Evolutionary conservation across 805 yeast genomes (phyloP).

Genomic region (Starmerella vitae): DNA sequence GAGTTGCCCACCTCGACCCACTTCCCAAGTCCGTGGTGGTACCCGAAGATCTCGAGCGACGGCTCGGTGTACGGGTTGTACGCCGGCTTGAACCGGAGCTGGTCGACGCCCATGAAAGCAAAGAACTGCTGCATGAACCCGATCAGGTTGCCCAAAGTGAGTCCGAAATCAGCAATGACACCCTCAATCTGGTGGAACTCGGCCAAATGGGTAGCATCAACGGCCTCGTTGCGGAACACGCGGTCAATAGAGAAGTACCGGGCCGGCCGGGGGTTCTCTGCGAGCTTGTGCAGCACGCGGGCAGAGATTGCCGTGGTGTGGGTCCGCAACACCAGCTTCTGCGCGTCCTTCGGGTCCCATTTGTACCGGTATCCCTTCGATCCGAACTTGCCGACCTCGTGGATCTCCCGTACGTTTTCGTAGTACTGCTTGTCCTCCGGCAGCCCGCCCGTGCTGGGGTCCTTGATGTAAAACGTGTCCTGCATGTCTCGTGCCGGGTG

Average conservation of each 20-base stretch:
- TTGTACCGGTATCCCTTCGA: slow-evolving; percentile 98
- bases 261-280: slow-evolving; percentile 79
- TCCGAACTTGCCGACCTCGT: slow-evolving; percentile 79
- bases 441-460: slow-evolving; percentile 65
- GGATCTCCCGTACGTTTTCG: slow-evolving; percentile 68
- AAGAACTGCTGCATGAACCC: slow-evolving; percentile 98
- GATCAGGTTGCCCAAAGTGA: slow-evolving; percentile 89
- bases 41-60: slow-evolving; percentile 90
- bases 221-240: slow-evolving; percentile 99
- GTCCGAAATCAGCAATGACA: slow-evolving; percentile 89
- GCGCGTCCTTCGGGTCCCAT: slow-evolving; percentile 85
- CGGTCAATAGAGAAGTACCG: slow-evolving; percentile 93
- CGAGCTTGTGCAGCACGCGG: slow-evolving; percentile 64
- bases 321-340: slow-evolving; percentile 85
- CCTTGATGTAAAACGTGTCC: slow-evolving; percentile 94
- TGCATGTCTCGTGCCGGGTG: slow-evolving; percentile 99
- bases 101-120: slow-evolving; percentile 90
- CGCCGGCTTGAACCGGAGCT: slow-evolving; percentile 94
- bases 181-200: slow-evolving; percentile 99
- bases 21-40: slow-evolving; percentile 84
- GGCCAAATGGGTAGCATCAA: slow-evolving; percentile 97
- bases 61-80: slow-evolving; percentile 99
- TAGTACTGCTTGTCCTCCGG: slow-evolving; percentile 75
- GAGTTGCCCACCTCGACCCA: slow-evolving; percentile 99
- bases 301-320: slow-evolving; percentile 95